Base-by-base conservation (phyloP, 2,329 filamentous ascomycete genomes). In the Colletotrichum ledebouriae region DNA sequence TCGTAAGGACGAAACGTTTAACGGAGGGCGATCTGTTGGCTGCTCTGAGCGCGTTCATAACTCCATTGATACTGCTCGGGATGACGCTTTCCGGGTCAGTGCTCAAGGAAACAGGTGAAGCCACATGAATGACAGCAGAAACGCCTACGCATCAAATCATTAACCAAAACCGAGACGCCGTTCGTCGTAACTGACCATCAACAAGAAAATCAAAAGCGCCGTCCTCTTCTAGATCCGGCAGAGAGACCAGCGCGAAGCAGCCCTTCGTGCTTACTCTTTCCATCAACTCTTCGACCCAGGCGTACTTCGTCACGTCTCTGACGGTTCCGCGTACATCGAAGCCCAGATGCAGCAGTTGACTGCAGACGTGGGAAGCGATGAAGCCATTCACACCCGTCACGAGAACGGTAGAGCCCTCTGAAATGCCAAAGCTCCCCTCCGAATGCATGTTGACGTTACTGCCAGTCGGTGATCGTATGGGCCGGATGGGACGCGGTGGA, bases 331-430 rank as follows among this genome's bases (percentile, higher is more conserved):
- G 73, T 15, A 83, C 81, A 7, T 63, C 71, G 66, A 80, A 81
- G 2, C 79, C 80, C 1, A 76, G 67, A 2, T 71, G 34, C 1
- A 83, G 75, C 12, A 82, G 73, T 1, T 75, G 72, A 2, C 78
- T 77, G 56, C 78, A 74, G 58, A 79, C 78, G 69, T 82, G 79
- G 46, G 79, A 77, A 11, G 77, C 81, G 42, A 82, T 78, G 70
- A 82, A 81, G 67, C 81, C 81, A 69, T 82, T 83, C 65, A 77
- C 78, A 22, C 81, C 81, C 3, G 81, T 83, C 41, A 83, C 79
- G 20, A 78, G 75, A 25, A 83, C 72, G 7, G 52, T 63, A 6
- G 63, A 58, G 47, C 63, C 63, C 37, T 37, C 29, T 4, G 63
- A 46, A 41, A 68, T 67, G 20, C 60, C 65, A 44, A 53, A 64